Evolutionary conservation across 2,329 filamentous ascomycete species (phyloP), one percentile per base, ranked within the genome.

Genomic region (Fonsecaea nubica): DNA sequence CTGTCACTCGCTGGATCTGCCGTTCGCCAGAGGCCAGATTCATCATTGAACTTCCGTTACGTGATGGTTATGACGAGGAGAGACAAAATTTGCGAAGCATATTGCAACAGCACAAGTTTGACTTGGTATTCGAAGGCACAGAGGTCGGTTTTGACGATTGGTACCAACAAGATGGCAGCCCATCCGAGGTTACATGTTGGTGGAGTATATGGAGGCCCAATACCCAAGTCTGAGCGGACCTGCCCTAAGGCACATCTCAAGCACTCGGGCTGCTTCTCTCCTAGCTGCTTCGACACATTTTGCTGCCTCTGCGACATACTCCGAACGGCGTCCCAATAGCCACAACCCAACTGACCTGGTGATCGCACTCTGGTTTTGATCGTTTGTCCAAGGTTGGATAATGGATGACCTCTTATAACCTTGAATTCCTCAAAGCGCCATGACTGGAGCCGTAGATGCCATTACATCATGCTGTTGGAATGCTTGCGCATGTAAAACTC

Each of bases 41-140:
- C 1, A 83, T 97, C 10, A 81, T 95, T 53, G 94, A 96, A 80
- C 87, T 96, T 52, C 94, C 94, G 0, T 82, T 92, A 62, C 85
- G 95, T 42, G 90, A 93, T 68, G 83, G 85, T 8, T 90, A 89
- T 68, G 80, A 84, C 45, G 78, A 78, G 7, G 87, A 97, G 67
- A 83, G 90, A 10, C 77, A 82, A 4, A 82, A 86, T 12, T 89
- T 97, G 71, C 84, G 84, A 50, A 76, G 81, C 8, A 81, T 83
- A 30, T 89, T 97, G 87, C 74, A 75, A 8, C 77, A 79, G 1
- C 78, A 86, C 15, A 85, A 80, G 38, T 69, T 71, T 36, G 80
- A 84, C 77, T 81, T 75, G 10, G 73, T 89, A 2, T 71, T 90
- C 86, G 77, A 80, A 61, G 81, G 80, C 2, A 75, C 80, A 56